A percentile compares a stretch with the other conserved stretches of the same genome.
These are phyloP conservation scores for Angomonas deanei DNA, from an alignment of 208 protist genomes.

Conservation along the genomic window DNA sequence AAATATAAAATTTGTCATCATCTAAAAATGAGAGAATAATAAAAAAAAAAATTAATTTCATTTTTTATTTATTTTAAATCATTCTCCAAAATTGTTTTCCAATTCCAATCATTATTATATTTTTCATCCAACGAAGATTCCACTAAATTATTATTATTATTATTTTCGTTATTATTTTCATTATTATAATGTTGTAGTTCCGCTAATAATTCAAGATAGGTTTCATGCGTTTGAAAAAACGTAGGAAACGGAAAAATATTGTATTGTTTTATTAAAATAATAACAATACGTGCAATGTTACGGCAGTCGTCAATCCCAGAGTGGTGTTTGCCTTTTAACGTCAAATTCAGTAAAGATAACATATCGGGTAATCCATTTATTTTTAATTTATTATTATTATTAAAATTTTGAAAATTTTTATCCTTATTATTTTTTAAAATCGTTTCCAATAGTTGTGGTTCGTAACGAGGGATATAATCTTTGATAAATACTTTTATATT, in stretches of 20 bases:
- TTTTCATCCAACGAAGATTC: too few species aligned
- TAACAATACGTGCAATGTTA: slow-evolving; percentile 86
- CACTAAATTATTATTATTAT: too few species aligned
- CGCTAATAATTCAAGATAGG: neutral
- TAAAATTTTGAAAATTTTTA: too few species aligned
- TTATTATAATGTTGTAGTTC: too few species aligned
- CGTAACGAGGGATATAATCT: neutral
- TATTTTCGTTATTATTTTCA: too few species aligned
- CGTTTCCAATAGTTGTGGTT: neutral
- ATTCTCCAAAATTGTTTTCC: too few species aligned
- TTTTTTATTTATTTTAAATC: too few species aligned
- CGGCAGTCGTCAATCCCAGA: slow-evolving; percentile 91
- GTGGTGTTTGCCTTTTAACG: slow-evolving; percentile 82
- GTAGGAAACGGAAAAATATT: slow-evolving; percentile 32
- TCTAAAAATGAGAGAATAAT: neutral
- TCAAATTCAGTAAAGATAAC: slow-evolving; percentile 49
- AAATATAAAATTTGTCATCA: too few species aligned
- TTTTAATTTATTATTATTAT: too few species aligned
- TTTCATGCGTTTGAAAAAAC: too few species aligned
- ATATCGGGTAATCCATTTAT: slow-evolving; percentile 50
- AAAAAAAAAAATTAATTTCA: neutral
- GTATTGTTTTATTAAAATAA: slow-evolving; percentile 36
- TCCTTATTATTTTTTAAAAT: too few species aligned
- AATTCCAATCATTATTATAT: too few species aligned
- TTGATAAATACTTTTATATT: slow-evolving; percentile 89